Conservation (phyloP, 306 rosid species). For the Lathyrus aphaca region DNA sequence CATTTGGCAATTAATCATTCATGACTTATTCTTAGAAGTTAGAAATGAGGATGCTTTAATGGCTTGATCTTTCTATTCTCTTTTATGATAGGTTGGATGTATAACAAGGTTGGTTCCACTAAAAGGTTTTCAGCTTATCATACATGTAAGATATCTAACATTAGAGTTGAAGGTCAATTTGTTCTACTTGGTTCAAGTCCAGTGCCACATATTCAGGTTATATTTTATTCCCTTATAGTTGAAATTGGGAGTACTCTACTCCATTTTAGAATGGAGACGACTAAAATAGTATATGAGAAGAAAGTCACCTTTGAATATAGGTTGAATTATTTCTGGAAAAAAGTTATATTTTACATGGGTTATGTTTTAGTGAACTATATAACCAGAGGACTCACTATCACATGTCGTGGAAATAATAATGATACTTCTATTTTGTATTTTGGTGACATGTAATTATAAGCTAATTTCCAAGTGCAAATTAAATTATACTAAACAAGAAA, state of each 20-base stretch:
- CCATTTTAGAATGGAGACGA: constrained; percentile 27
- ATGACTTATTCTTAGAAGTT: constrained; percentile 12
- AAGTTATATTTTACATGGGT: not conserved
- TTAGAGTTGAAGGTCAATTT: constrained; percentile 93
- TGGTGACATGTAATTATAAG: constrained; percentile 7
- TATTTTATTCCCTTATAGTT: constrained; percentile 36
- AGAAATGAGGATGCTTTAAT: constrained; percentile 31
- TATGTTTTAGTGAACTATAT: constrained; percentile 26
- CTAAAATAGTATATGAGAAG: constrained; percentile 12
- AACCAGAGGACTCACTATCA: not conserved
- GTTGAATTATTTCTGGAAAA: too few relatives aligned
- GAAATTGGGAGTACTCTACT: constrained; percentile 31
- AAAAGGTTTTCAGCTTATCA: constrained; percentile 92
- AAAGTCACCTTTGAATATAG: too few relatives aligned
- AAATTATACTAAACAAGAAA: constrained; percentile 1
- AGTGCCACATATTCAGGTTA: constrained; percentile 84
- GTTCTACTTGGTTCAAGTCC: constrained; percentile 95
- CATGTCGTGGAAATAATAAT: not conserved
- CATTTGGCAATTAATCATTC: constrained; percentile 28
- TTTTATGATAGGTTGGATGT: too few relatives aligned
- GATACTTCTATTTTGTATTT: constrained; percentile 11
- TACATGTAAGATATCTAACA: constrained; percentile 86
- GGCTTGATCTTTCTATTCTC: constrained; percentile 32
- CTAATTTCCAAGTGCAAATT: constrained; percentile 8
- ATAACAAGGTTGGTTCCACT: constrained; percentile 93